Percentiles rank a stretch among this genome's conserved stretches.
Evolutionary conservation across 2,329 filamentous ascomycete species (phyloP).

Genomic region (Nemania diffusa): DNA sequence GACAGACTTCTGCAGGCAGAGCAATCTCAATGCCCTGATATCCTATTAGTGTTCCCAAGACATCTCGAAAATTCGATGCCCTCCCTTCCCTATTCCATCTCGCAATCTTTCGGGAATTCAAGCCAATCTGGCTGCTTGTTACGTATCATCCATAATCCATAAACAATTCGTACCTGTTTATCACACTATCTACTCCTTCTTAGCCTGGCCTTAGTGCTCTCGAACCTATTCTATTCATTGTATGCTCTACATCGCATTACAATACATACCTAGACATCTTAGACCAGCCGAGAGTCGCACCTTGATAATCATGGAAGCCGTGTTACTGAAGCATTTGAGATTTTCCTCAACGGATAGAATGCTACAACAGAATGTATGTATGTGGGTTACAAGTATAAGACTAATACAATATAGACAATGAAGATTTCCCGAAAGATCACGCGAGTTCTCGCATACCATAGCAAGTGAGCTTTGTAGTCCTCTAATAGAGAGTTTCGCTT

Average conservation of each 20-base stretch:
- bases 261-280: not conserved
- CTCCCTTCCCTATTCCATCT: not conserved
- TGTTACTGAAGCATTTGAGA: not conserved
- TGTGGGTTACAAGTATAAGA: conserved; percentile 14
- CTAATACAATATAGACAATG: conserved; percentile 30
- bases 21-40: no score
- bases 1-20: not conserved
- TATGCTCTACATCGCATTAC: not conserved
- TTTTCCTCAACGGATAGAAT: not conserved
- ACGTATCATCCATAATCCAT: not conserved
- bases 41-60: not conserved
- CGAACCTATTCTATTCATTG: no score
- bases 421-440: conserved; percentile 5
- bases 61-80: not conserved
- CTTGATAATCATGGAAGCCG: not conserved
- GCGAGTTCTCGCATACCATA: not conserved
- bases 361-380: conserved; percentile 4
- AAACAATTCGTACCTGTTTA: not conserved
- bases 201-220: not conserved
- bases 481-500: not conserved
- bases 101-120: not conserved
- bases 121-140: not conserved
- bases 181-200: not conserved
- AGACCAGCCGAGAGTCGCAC: not conserved
- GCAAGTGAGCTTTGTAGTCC: not conserved